Evolutionary conservation across 139 green algal species (phyloP).

Genomic region (Eudorina sp.): DNA sequence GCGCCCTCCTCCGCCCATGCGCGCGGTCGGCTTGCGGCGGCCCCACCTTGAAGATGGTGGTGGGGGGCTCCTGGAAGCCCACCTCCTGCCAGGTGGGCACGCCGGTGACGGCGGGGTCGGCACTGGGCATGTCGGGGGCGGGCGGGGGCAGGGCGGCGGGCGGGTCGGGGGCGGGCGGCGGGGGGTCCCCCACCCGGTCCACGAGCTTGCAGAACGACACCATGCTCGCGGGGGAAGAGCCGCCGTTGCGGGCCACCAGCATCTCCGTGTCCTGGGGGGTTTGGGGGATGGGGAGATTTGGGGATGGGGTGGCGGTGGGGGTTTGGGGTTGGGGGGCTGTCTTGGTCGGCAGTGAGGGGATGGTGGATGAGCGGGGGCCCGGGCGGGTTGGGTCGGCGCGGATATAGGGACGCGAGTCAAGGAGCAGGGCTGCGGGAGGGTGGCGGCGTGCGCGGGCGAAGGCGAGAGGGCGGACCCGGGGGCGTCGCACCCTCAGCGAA

Average conservation of each 20-base stretch:
- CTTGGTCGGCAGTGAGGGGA: too few relatives aligned
- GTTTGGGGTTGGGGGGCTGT: background rate
- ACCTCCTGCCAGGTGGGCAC: constrained; percentile 79
- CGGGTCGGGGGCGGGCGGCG: constrained; percentile 59
- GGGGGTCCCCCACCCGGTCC: constrained; percentile 67
- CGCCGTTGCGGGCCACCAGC: constrained; percentile 71
- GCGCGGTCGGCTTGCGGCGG: too few relatives aligned
- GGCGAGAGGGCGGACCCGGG: too few relatives aligned
- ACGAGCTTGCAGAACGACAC: constrained; percentile 84
- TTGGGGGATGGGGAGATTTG: background rate
- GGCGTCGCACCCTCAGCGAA: too few relatives aligned
- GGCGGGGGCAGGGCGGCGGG: constrained; percentile 64
- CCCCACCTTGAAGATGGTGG: constrained; percentile 75
- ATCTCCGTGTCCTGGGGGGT: constrained; percentile 66
- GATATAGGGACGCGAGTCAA: too few relatives aligned
- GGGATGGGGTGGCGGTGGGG: background rate
- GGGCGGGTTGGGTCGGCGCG: too few relatives aligned
- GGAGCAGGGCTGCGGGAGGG: too few relatives aligned
- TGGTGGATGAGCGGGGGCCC: too few relatives aligned
- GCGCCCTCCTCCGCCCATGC: too few relatives aligned
- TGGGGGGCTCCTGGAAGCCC: constrained; percentile 69
- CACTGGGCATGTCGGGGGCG: background rate
- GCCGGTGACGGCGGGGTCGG: constrained; percentile 14
- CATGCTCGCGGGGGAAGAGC: constrained; percentile 76
- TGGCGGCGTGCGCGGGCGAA: too few relatives aligned